Base-by-base conservation (phyloP, 2,329 filamentous ascomycete species). In the Aspergillus intermedius region DNA sequence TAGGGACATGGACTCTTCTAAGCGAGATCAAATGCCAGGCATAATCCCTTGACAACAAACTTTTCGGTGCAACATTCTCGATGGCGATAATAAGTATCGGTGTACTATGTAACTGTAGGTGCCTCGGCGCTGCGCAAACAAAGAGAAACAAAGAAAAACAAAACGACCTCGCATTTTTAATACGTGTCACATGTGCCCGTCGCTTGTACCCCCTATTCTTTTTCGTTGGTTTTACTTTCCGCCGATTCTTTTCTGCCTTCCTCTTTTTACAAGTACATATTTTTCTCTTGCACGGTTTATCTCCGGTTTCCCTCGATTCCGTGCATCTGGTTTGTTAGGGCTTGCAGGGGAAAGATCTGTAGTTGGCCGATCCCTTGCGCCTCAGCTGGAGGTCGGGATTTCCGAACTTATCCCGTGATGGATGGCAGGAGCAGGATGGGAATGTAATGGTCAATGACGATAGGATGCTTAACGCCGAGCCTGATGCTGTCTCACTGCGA, bases 281-380 rank as follows among this genome's bases (percentile, higher is more conserved):
- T 21, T 40, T 21, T 40, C 17, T 19, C 17, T 13, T 10, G 5
- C 17, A 12, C 15, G 5, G 37, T 40, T 15, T 17, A 37, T 37
- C n/a, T 10, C 17, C 17, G 8, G 8, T 12, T 19, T 21, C 15
- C 19, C 15, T 22, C 12, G 2, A 9, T 40, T 40, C 17, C 7
- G 10, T 22, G 8, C 17, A 12, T 22, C 17, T 10, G 17, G 37
- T 40, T 40, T 40, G 37, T 40, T 40, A 40, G 37, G 34, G 34
- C 34, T 37, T 37, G 34, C 34, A 37, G 34, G n/a, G 30, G 17
- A n/a, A 37, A 40, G 25, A 37, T 47, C 46, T 42, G 17, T 28
- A 47, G 40, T 25, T 15, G 6, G 46, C 30, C 41, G 46, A 43
- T 43, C 46, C 40, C 46, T 43, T 47, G 39, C 40, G 32, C 46